These are phyloP conservation scores for Diplodia corticola DNA, from an alignment of 2,329 filamentous ascomycete genomes.

Conservation along the genomic window DNA sequence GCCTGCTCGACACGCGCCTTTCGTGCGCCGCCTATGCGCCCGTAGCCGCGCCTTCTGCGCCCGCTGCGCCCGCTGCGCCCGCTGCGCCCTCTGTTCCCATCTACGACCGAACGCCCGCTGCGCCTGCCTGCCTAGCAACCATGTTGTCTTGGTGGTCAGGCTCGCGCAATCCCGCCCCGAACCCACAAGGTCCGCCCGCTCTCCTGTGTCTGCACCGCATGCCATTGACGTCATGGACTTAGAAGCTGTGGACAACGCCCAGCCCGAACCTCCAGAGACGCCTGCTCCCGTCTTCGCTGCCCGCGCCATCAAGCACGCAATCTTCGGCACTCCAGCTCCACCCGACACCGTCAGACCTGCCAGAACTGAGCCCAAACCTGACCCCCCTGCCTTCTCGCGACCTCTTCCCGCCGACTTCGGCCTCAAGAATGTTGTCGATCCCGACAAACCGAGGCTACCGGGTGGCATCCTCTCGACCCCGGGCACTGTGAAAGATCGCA, in stretches of 20 bases:
- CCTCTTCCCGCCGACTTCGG: neutral
- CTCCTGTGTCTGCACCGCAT: neutral
- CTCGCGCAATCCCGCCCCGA: neutral
- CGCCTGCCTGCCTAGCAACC: neutral
- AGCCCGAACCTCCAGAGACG: conserved; percentile 59
- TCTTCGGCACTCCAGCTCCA: conserved; percentile 64
- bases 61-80: no score
- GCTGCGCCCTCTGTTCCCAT: no score
- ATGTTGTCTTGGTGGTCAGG: conserved; percentile 42
- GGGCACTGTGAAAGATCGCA: conserved; percentile 58
- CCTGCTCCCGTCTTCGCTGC: conserved; percentile 67
- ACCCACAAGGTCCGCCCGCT: conserved; percentile 7
- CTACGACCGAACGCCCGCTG: neutral
- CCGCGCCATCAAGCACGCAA: conserved; percentile 64
- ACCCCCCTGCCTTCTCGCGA: neutral
- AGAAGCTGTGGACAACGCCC: conserved; percentile 15
- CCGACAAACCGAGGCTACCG: conserved; percentile 25
- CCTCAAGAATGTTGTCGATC: neutral
- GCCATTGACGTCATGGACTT: neutral
- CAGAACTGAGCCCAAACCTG: neutral
- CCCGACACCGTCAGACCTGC: conserved; percentile 37
- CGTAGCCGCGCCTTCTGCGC: neutral
- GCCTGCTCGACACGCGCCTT: neutral
- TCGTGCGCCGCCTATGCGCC: neutral
- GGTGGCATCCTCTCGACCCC: conserved; percentile 65